Evolutionary conservation across 148 eudicot species (phyloP).

Genomic region (Rhododendron vialii): DNA sequence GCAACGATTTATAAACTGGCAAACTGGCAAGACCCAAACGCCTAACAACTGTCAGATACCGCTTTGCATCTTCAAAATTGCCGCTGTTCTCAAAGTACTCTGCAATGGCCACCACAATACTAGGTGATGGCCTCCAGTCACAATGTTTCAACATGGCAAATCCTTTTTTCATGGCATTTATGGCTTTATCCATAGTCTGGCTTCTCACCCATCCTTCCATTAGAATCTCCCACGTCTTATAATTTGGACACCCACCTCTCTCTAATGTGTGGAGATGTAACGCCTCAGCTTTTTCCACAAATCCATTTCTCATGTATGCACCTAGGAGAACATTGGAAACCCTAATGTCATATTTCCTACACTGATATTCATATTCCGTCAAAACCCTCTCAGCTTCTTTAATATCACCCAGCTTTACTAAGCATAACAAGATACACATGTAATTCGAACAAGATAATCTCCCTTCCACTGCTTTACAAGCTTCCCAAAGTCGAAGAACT

Average conservation of each 20-base stretch:
- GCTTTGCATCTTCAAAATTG: constrained; percentile 20
- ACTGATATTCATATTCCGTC: constrained; percentile 26
- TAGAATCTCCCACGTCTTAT: constrained; percentile 34
- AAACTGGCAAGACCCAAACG: constrained; percentile 20
- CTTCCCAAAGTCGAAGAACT: constrained; percentile 31
- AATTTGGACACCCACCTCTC: constrained; percentile 29
- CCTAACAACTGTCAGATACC: constrained; percentile 17
- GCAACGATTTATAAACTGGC: constrained; percentile 20
- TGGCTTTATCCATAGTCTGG: constrained; percentile 24
- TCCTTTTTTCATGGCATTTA: constrained; percentile 26
- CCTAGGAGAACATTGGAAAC: constrained; percentile 32
- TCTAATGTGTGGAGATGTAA: constrained; percentile 28
- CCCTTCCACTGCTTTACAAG: constrained; percentile 20
- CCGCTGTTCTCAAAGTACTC: constrained; percentile 20
- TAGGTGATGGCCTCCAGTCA: constrained; percentile 30
- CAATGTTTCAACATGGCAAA: constrained; percentile 20
- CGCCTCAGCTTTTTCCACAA: constrained; percentile 31
- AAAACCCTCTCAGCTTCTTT: constrained; percentile 27
- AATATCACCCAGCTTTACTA: constrained; percentile 29
- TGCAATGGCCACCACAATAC: constrained; percentile 17
- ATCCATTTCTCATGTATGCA: constrained; percentile 24
- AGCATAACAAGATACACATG: constrained; percentile 23
- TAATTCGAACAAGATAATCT: constrained; percentile 26
- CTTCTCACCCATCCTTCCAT: constrained; percentile 28
- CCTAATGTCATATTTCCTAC: constrained; percentile 28